Conservation (phyloP, 352 stramenopile genomes). For the Phytophthora sojae region DNA sequence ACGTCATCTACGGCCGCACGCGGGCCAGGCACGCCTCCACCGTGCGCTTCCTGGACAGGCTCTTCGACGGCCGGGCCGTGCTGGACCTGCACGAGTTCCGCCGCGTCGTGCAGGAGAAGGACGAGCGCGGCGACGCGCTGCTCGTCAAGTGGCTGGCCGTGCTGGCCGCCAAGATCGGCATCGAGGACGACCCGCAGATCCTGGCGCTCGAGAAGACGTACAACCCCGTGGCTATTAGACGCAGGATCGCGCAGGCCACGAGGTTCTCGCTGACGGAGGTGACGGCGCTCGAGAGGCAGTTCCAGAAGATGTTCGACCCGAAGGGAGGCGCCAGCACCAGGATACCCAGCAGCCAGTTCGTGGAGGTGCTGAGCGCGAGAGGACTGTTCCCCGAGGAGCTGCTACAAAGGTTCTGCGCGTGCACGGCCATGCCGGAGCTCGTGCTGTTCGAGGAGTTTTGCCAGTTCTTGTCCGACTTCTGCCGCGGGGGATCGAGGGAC, state of each 20-base stretch:
- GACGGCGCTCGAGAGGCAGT: slow-evolving; percentile 77
- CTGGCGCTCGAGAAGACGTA: slow-evolving; percentile 79
- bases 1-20: slow-evolving; percentile 82
- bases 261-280: slow-evolving; percentile 79
- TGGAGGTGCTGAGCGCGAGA: slow-evolving; percentile 53
- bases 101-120: slow-evolving; percentile 58
- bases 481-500: slow-evolving; percentile 49
- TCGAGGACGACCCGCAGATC: slow-evolving; percentile 75
- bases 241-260: slow-evolving; percentile 78
- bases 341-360: slow-evolving; percentile 67
- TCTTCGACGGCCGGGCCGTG: slow-evolving; percentile 55
- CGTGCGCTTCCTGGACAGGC: slow-evolving; percentile 60
- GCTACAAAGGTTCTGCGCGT: slow-evolving; percentile 55
- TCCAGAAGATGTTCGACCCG: slow-evolving; percentile 78
- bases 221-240: slow-evolving; percentile 82
- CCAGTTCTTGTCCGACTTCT: slow-evolving; percentile 80
- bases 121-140: slow-evolving; percentile 60
- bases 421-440: slow-evolving; percentile 50
- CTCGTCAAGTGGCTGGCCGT: slow-evolving; percentile 72
- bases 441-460: slow-evolving; percentile 89
- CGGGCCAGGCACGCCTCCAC: slow-evolving; percentile 50
- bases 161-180: slow-evolving; percentile 72
- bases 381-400: slow-evolving; percentile 55
- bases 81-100: slow-evolving; percentile 76
- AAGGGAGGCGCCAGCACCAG: slow-evolving; percentile 75